These are phyloP conservation scores for Pisolithus orientalis DNA, from an alignment of 768 basidiomycete genomes.

Conservation along the genomic window DNA sequence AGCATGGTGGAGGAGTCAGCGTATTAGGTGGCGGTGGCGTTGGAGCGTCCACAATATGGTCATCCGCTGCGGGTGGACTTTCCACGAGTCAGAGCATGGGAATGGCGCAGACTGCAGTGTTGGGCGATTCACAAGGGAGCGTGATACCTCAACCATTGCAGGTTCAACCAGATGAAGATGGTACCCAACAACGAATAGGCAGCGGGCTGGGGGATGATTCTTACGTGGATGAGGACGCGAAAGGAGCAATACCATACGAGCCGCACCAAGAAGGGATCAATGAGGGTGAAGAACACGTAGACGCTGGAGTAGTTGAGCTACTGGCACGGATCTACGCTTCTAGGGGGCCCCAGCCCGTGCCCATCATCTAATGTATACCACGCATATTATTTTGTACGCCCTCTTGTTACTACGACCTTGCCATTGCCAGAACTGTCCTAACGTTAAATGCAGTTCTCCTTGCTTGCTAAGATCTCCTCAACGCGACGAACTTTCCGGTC, in stretches of 20 bases:
- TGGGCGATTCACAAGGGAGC: conserved; percentile 73
- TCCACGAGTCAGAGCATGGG: conserved; percentile 35
- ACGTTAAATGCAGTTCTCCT: not conserved
- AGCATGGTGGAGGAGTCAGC: conserved; percentile 17
- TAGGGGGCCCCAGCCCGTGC: conserved; percentile 41
- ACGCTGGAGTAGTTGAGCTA: conserved; percentile 80
- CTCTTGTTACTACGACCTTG: not conserved
- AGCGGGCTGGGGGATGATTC: conserved; percentile 60
- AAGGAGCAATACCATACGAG: conserved; percentile 32
- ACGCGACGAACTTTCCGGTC: conserved; percentile 76
- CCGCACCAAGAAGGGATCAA: conserved; percentile 44
- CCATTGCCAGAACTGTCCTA: not conserved
- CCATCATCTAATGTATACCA: conserved; percentile 32
- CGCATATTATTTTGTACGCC: not conserved
- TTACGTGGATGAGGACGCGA: conserved; percentile 62
- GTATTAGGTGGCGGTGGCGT: conserved; percentile 39
- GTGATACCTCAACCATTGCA: conserved; percentile 17
- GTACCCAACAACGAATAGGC: conserved; percentile 47
- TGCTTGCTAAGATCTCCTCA: conserved; percentile 59
- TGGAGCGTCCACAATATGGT: conserved; percentile 42
- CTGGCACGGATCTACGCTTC: conserved; percentile 82
- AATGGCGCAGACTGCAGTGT: conserved; percentile 63
- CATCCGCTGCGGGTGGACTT: conserved; percentile 40
- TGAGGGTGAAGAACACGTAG: conserved; percentile 61
- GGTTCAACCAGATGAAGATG: conserved; percentile 39